phyloP scores from a whole-genome alignment of 176 grass and related monocot genomes.

The Triticum dicoccoides region DNA sequence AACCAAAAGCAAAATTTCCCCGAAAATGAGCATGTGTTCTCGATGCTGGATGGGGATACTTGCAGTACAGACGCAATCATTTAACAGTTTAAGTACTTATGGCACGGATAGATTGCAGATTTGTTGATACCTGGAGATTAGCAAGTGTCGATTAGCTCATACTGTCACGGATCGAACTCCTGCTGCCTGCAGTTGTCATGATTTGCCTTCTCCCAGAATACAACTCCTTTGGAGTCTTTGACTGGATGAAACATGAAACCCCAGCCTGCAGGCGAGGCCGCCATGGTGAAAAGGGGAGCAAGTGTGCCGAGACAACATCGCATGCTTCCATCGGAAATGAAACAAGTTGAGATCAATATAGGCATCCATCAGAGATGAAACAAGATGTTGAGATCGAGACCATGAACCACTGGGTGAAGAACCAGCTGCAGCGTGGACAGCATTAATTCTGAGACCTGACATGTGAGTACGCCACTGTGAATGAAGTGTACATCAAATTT shows the following conservation, averaged over 20 bases:
- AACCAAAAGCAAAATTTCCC: conserved; percentile 36
- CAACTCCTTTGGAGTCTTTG: neutral
- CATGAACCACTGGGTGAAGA: conserved; percentile 4
- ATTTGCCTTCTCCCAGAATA: neutral
- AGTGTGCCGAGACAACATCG: neutral
- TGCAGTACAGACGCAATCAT: conserved; percentile 23
- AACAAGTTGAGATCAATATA: neutral
- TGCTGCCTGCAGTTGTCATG: neutral
- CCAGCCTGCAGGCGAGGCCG: neutral
- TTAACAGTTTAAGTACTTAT: conserved; percentile 3
- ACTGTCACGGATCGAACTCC: neutral
- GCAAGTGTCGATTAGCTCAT: neutral
- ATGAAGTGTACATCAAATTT: conserved; percentile 16
- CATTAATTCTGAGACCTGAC: neutral
- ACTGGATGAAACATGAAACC: neutral
- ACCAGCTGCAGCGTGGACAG: neutral
- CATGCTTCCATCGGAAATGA: neutral
- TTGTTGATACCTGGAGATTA: conserved; percentile 10
- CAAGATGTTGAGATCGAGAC: neutral
- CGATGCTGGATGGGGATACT: conserved; percentile 27
- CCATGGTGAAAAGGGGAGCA: neutral
- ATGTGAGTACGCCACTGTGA: neutral
- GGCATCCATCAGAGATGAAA: neutral
- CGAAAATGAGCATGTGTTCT: conserved; percentile 29
- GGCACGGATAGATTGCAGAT: neutral